A percentile compares a stretch with the other conserved stretches of the same genome.
Evolutionary conservation across 2,329 filamentous ascomycete species (phyloP).

Genomic region (Trichoderma endophyticum): DNA sequence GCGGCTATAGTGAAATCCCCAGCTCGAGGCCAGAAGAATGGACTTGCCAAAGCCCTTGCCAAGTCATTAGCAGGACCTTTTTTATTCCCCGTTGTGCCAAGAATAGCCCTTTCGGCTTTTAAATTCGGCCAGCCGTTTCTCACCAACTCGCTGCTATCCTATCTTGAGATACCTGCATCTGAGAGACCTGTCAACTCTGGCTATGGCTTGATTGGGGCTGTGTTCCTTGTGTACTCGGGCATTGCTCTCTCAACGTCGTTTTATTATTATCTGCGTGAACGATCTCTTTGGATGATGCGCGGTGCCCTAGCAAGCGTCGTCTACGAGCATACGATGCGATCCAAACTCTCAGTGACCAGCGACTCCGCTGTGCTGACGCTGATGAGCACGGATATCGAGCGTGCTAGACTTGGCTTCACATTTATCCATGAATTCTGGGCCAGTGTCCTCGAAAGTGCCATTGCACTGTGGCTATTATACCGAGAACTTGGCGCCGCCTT

Average conservation of each 20-base stretch:
- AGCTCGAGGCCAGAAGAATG: background rate
- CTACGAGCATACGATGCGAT: conserved; percentile 33
- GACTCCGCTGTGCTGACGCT: conserved; percentile 44
- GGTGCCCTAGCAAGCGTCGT: conserved; percentile 33
- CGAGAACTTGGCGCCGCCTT: conserved; percentile 46
- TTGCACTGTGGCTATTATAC: conserved; percentile 48
- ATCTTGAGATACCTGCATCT: conserved; percentile 29
- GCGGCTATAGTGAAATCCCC: background rate
- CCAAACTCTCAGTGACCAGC: conserved; percentile 33
- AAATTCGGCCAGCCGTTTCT: conserved; percentile 41
- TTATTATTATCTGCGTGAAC: background rate
- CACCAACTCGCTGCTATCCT: conserved; percentile 37
- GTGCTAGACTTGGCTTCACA: conserved; percentile 34
- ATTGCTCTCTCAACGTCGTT: conserved; percentile 33
- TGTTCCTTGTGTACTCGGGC: conserved; percentile 38
- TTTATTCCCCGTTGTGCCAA: conserved; percentile 31
- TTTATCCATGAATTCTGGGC: conserved; percentile 42
- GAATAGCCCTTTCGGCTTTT: conserved; percentile 34
- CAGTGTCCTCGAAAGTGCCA: conserved; percentile 38
- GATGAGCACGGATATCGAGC: conserved; percentile 48
- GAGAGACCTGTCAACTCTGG: conserved; percentile 26
- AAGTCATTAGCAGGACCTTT: conserved; percentile 28
- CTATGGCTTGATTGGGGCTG: conserved; percentile 44
- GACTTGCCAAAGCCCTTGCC: background rate
- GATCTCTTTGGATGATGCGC: conserved; percentile 23